phyloP scores from a whole-genome alignment of 306 rosid species.

The Cicer judaicum region DNA sequence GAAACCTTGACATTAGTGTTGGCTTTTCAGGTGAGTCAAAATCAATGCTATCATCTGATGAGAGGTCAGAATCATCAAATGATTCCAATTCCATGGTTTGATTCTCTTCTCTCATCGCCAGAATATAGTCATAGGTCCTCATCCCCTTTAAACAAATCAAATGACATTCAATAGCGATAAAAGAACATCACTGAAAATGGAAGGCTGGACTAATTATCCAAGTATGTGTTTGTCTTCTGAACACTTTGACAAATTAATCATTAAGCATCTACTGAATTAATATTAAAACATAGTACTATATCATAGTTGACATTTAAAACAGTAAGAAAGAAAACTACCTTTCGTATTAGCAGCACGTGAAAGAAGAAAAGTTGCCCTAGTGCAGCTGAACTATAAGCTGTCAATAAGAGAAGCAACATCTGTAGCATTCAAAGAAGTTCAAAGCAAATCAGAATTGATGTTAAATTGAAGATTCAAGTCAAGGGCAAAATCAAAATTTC shows the following conservation, averaged over 20 bases:
- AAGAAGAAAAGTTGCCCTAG: conserved; percentile 94
- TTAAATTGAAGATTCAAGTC: conserved; percentile 27
- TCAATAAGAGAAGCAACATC: conserved; percentile 70
- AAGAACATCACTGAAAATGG: background rate
- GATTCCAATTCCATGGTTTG: conserved; percentile 68
- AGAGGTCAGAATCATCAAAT: conserved; percentile 70
- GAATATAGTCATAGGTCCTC: conserved; percentile 91
- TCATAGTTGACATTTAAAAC: background rate
- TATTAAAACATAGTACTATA: conserved; percentile 13
- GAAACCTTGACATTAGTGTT: conserved; percentile 66
- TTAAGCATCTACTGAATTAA: background rate
- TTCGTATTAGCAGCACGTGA: conserved; percentile 86
- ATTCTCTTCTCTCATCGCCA: conserved; percentile 91
- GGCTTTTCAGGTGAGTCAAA: conserved; percentile 88
- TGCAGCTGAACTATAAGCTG: conserved; percentile 89
- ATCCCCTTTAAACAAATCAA: conserved; percentile 68
- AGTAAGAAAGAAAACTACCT: conserved; percentile 57
- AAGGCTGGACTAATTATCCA: conserved; percentile 10
- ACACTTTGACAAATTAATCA: conserved; percentile 1
- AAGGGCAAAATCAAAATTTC: background rate
- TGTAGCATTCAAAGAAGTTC: conserved; percentile 49
- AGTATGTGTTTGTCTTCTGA: background rate
- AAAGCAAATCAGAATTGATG: conserved; percentile 31
- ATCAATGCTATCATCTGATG: conserved; percentile 81
- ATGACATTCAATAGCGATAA: conserved; percentile 33